Evolutionary conservation across 192 early-diverging fungal genomes (phyloP).

Genomic region (Paraglomus brasilianum): DNA sequence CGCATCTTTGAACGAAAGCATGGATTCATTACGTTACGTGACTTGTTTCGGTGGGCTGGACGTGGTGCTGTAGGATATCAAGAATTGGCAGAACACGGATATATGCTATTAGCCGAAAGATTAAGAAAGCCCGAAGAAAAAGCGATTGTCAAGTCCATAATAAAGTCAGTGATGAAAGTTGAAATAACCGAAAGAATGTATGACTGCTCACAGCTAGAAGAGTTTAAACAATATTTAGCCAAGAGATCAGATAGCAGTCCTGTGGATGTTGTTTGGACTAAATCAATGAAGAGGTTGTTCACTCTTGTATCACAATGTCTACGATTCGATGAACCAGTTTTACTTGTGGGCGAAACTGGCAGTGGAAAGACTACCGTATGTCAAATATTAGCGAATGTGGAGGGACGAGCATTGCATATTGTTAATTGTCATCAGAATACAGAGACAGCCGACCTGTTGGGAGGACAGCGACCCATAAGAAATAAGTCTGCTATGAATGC

Average conservation of each 20-base stretch:
- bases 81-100: slow-evolving; percentile 91
- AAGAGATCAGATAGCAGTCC: slow-evolving; percentile 20
- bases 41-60: slow-evolving; percentile 96
- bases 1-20: slow-evolving; percentile 94
- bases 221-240: slow-evolving; percentile 49
- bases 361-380: slow-evolving; percentile 98
- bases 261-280: slow-evolving; percentile 85
- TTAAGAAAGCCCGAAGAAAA: slow-evolving; percentile 82
- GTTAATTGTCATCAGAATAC: slow-evolving; percentile 98
- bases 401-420: slow-evolving; percentile 65
- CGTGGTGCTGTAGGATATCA: slow-evolving; percentile 75
- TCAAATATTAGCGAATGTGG: slow-evolving; percentile 81
- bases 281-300: slow-evolving; percentile 88
- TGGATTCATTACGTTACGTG: slow-evolving; percentile 94
- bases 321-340: slow-evolving; percentile 81
- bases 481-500: slow-evolving; percentile 59
- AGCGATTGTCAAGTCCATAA: slow-evolving; percentile 70
- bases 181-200: slow-evolving; percentile 66
- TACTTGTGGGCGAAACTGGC: slow-evolving; percentile 98
- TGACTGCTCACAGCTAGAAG: slow-evolving; percentile 48
- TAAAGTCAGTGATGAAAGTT: slow-evolving; percentile 81
- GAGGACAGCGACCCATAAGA: slow-evolving; percentile 89
- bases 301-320: slow-evolving; percentile 80
- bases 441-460: slow-evolving; percentile 92
- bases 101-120: slow-evolving; percentile 92